These are phyloP conservation scores for Beauveria scarabaeidicola DNA, from an alignment of 2,329 filamentous ascomycete genomes.

Conservation along the genomic window DNA sequence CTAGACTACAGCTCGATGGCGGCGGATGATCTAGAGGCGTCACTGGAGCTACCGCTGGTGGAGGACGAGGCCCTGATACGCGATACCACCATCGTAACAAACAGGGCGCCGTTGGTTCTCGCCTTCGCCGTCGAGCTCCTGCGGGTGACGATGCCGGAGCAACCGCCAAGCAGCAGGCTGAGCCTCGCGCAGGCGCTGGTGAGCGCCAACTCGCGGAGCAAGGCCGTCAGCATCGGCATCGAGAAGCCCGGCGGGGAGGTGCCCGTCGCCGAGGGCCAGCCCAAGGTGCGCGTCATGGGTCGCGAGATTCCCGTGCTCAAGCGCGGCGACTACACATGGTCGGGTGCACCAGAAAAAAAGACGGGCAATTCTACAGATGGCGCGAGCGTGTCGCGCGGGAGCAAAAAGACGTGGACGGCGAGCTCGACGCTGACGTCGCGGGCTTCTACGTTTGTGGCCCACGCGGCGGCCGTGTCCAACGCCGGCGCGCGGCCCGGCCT, in stretches of 20 bases:
- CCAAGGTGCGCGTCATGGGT: conserved; percentile 62
- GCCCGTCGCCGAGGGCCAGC: conserved; percentile 68
- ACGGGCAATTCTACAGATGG: neutral
- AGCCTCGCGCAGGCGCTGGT: conserved; percentile 80
- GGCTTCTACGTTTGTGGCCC: conserved; percentile 49
- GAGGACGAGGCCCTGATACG: conserved; percentile 52
- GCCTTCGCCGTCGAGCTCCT: conserved; percentile 69
- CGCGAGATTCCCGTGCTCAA: conserved; percentile 68
- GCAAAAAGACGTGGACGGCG: conserved; percentile 37
- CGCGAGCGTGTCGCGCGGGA: conserved; percentile 14
- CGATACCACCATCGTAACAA: conserved; percentile 56
- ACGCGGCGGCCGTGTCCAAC: conserved; percentile 31
- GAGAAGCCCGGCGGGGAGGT: conserved; percentile 60
- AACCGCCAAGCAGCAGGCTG: conserved; percentile 73
- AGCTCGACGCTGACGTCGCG: conserved; percentile 44
- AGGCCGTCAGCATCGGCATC: conserved; percentile 67
- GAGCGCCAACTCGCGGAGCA: conserved; percentile 68
- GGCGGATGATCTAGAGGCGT: conserved; percentile 53
- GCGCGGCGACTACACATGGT: conserved; percentile 59
- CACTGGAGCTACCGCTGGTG: conserved; percentile 50
- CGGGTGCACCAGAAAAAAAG: conserved; percentile 14
- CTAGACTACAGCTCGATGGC: conserved; percentile 33
- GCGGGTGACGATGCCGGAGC: conserved; percentile 75
- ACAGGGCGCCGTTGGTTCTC: conserved; percentile 72
- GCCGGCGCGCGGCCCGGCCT: conserved; percentile 34